Conservation (phyloP, 139 green algal species). For the Volvox africanus region DNA sequence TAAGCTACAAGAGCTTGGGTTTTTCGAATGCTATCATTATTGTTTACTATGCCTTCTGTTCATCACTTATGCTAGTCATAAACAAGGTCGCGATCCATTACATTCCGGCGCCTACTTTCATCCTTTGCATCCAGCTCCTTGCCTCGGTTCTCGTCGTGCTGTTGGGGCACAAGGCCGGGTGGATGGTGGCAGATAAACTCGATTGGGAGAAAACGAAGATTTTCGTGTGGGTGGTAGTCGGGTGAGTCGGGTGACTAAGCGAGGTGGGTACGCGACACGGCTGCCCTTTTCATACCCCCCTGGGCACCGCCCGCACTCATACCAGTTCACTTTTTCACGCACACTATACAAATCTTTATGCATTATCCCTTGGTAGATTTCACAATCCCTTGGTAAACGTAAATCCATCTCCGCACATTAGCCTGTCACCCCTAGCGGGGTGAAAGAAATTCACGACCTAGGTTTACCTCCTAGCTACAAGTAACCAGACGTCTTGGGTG, state of each 20-base stretch:
- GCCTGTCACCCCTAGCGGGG: no score
- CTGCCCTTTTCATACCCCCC: no score
- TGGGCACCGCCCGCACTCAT: no score
- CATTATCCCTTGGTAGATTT: no score
- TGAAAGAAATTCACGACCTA: no score
- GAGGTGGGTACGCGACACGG: no score
- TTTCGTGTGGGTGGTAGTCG: conserved; percentile 44
- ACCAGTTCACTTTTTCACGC: no score
- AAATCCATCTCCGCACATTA: no score
- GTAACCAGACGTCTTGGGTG: no score
- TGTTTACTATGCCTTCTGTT: conserved; percentile 27
- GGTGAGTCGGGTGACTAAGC: neutral
- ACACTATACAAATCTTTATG: no score
- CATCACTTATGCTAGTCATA: conserved; percentile 40
- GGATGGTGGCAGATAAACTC: conserved; percentile 46
- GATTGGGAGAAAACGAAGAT: conserved; percentile 54
- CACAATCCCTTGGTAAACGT: no score
- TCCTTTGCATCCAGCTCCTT: conserved; percentile 53
- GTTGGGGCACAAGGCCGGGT: neutral
- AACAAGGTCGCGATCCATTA: conserved; percentile 57
- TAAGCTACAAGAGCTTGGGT: neutral
- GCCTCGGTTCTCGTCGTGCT: conserved; percentile 32
- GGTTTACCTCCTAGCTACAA: no score
- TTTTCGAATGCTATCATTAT: neutral
- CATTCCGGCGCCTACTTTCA: conserved; percentile 45